Evolutionary conservation across 345 rosid genomes (phyloP), one percentile per base, ranked within the genome.

Genomic region (Boechera divaricarpa): DNA sequence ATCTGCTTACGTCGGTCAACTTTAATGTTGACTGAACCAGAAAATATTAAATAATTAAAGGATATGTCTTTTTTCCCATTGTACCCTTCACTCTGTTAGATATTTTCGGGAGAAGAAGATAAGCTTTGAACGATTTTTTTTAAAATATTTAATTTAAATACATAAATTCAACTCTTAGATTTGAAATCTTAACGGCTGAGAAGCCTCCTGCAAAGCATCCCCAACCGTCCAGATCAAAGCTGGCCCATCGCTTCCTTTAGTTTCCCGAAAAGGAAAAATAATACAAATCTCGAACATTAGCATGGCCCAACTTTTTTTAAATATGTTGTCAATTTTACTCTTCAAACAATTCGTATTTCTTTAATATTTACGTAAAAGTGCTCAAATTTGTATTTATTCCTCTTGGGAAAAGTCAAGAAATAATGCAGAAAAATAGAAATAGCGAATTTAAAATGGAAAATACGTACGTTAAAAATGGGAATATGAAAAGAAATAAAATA

Each of bases 181-280:
- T 16, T 56, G 4, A 44, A 44, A 81, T 85, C 83, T 0, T 0
- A 56, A 81, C 83, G 86, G 83, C 68, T 31, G 53, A 67, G 35
- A 70, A 63, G 5, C 53, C 11, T 59, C 59, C 29, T 44, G 13
- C 52, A 56, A 35, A 62, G 58, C 24, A 62, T 33, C 83, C 84
- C 80, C 54, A 73, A 63, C 82, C 82, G 80, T 78, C 76, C 72
- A 60, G 75, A 72, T 79, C 51, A 41, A 32, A 66, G 64, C 70
- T 60, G 78, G 70, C 28, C 62, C 76, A 70, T 56, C 24, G 55
- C 5, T 38, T 10, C 72, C 78, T 74, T 74, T 66, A 45, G 64
- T 55, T 72, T 45, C 73, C 63, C 39, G 32, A 49, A 77, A 58
- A 49, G 70, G 74, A 47, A 81, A 53, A 69, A 70, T 62, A 77